Evolutionary conservation across 2,329 filamentous ascomycete genomes (phyloP), one percentile per base, ranked within the genome.

Genomic region (Ophiostoma sp.): DNA sequence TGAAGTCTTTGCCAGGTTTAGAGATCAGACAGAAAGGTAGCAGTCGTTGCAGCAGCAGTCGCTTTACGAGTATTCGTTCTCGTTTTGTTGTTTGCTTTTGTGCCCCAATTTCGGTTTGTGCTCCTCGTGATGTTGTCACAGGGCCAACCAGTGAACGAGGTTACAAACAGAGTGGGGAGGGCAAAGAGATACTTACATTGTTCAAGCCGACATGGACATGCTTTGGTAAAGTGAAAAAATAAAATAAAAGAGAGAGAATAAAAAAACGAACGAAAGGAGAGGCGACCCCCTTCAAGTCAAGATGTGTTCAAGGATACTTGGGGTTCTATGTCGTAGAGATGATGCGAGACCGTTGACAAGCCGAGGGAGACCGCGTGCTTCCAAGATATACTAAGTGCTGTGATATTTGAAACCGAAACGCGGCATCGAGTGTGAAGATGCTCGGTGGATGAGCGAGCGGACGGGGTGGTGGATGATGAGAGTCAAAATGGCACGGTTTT

Each of bases 401-500:
- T 64, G 33, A 64, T 66, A 45, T 45, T 28, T 22, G 36, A 66
- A 11, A 12, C 36, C 36, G 22, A 45, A 66, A 25, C 36, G 11
- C 36, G 36, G 61, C 61, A 45, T 45, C 25, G 4, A 45, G n/a
- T 28, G 36, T 45, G n/a, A 28, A 45, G 22, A 28, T 66, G 15
- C 19, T 45, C n/a, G 36, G 36, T 64, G 61, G 61, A 28, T 66
- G 61, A 50, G 25, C 64, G 42, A 50, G 64, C 15, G 64, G 64
- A 33, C 42, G 25, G 42, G 25, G 42, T 25, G 28, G 64, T 57
- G 31, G 68, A 42, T 36, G 68, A 70, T 8, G 19, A 57, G 68
- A 57, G 31, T 39, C 50, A 52, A 57, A 72, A 69, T 36, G 71
- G 71, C 64, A 25, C 55, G 64, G 19, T 72, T 36, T 31, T n/a